Conservation (phyloP, 176 grass and related monocot genomes). For the Saccharum officinarum region DNA sequence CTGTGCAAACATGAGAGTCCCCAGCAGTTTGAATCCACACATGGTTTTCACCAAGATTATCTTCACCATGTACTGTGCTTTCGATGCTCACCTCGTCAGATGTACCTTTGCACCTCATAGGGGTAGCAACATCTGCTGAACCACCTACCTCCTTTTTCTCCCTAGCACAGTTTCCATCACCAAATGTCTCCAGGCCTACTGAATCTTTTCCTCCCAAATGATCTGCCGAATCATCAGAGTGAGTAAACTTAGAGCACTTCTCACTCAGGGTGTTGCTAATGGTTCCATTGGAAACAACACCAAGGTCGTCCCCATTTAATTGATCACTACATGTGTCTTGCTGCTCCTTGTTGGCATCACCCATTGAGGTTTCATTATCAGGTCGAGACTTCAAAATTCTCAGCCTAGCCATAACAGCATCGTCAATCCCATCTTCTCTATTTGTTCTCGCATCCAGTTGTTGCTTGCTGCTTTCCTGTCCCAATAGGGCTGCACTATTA, state of each 20-base stretch:
- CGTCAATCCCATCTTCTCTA: constrained; percentile 22
- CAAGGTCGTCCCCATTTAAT: constrained; percentile 26
- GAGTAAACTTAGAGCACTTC: constrained; percentile 9
- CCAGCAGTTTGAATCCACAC: not conserved
- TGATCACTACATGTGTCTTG: not conserved
- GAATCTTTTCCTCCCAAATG: not conserved
- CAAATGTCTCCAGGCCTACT: not conserved
- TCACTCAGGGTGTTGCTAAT: not conserved
- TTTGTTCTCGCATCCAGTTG: not conserved
- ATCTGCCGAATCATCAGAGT: constrained; percentile 1
- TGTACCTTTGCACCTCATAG: not conserved
- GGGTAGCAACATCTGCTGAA: constrained; percentile 1
- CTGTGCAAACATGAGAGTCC: constrained; percentile 3
- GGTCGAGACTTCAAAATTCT: constrained; percentile 39
- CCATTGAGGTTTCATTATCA: constrained; percentile 24
- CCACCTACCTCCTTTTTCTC: not conserved
- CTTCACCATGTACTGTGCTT: not conserved
- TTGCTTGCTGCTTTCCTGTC: constrained; percentile 26
- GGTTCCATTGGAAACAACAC: constrained; percentile 17
- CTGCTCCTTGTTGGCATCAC: not conserved
- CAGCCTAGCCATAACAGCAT: constrained; percentile 37
- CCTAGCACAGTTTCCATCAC: not conserved
- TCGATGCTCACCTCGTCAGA: constrained; percentile 14
- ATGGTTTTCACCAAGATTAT: not conserved
- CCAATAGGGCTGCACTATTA: constrained; percentile 9